phyloP scores from a whole-genome alignment of 2,329 filamentous ascomycete species.

The Gaeumannomyces tritici region DNA sequence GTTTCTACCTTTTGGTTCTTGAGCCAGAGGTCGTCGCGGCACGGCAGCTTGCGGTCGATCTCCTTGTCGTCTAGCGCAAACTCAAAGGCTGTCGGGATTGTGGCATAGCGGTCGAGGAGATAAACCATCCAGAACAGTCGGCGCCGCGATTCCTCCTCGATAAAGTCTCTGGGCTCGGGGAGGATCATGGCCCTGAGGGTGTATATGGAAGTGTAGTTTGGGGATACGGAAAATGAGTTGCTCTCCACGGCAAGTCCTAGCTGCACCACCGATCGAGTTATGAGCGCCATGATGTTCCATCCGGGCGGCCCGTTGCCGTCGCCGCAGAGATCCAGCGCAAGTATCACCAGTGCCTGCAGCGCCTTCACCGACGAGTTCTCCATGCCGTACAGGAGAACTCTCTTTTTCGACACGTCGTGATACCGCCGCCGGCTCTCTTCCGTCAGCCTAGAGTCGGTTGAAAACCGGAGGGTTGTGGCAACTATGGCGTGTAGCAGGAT shows the following conservation, averaged over 20 bases:
- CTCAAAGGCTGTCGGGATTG: conserved; percentile 83
- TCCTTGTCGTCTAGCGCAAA: conserved; percentile 84
- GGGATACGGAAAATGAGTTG: conserved; percentile 68
- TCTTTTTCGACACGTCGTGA: conserved; percentile 73
- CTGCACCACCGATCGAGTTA: conserved; percentile 82
- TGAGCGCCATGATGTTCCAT: conserved; percentile 85
- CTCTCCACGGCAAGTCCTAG: conserved; percentile 76
- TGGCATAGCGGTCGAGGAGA: conserved; percentile 80
- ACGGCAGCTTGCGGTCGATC: conserved; percentile 79
- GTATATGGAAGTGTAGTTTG: conserved; percentile 77
- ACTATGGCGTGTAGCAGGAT: conserved; percentile 83
- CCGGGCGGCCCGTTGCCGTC: conserved; percentile 83
- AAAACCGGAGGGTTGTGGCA: conserved; percentile 78
- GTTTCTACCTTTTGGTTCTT: conserved; percentile 80
- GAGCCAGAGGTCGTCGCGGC: conserved; percentile 76
- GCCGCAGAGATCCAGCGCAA: conserved; percentile 76
- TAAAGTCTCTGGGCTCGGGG: conserved; percentile 73
- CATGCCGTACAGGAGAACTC: conserved; percentile 76
- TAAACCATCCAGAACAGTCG: conserved; percentile 94
- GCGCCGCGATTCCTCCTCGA: conserved; percentile 79
- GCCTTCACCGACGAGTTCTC: conserved; percentile 86
- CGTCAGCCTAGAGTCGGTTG: conserved; percentile 64
- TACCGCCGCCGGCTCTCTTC: conserved; percentile 65
- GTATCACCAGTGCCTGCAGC: conserved; percentile 76
- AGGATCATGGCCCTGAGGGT: conserved; percentile 78